phyloP scores from a whole-genome alignment of 306 rosid genomes.

The Inga laurina region DNA sequence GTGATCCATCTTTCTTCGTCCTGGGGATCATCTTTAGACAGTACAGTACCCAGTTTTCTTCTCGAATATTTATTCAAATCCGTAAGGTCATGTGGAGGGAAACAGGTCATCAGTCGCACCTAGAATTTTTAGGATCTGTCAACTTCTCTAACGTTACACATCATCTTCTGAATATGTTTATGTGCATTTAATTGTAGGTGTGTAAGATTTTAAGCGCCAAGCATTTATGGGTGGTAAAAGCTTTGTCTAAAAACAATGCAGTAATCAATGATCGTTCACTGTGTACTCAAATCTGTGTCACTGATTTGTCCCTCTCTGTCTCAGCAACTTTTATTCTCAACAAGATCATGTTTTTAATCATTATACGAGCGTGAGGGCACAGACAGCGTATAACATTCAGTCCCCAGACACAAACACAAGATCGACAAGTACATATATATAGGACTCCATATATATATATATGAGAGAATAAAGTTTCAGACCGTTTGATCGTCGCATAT shows the following conservation, averaged over 20 bases:
- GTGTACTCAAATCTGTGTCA: neutral
- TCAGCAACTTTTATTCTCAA: neutral
- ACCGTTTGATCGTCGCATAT: neutral
- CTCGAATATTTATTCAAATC: neutral
- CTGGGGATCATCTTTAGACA: neutral
- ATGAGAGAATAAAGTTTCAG: neutral
- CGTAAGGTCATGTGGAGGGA: neutral
- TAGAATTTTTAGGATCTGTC: neutral
- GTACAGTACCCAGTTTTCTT: neutral
- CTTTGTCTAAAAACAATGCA: neutral
- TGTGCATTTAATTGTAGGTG: neutral
- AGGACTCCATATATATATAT: neutral
- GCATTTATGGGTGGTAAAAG: neutral
- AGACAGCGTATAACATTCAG: neutral
- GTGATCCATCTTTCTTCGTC: neutral
- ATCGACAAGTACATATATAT: neutral
- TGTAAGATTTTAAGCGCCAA: neutral
- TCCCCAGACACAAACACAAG: neutral
- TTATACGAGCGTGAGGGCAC: neutral
- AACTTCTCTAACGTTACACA: neutral
- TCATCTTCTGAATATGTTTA: neutral
- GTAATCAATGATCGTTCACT: neutral
- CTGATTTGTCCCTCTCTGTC: neutral
- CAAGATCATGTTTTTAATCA: neutral
- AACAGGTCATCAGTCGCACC: neutral